Evolutionary conservation across 805 yeast genomes (phyloP).

Genomic region (Pachysolen tannophilus): DNA sequence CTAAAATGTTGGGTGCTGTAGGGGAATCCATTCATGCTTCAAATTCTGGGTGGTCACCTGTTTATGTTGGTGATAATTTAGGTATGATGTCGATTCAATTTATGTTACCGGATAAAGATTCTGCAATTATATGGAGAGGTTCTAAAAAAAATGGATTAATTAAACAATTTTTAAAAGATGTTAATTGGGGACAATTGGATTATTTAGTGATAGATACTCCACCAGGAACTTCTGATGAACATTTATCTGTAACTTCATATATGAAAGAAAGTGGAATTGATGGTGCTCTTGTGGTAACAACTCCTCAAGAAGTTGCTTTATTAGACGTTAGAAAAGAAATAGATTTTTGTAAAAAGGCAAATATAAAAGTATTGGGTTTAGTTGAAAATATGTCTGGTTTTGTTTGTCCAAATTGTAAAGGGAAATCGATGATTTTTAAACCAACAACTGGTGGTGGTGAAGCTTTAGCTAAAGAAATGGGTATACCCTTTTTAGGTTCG

Average conservation of each 20-base stretch:
- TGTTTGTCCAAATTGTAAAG: slow-evolving; percentile 92
- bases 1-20: slow-evolving; percentile 87
- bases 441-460: slow-evolving; percentile 98
- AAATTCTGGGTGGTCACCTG: slow-evolving; percentile 93
- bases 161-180: slow-evolving; percentile 89
- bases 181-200: slow-evolving; percentile 89
- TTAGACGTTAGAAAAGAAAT: slow-evolving; percentile 94
- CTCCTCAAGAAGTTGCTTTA: slow-evolving; percentile 96
- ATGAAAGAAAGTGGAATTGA: slow-evolving; percentile 87
- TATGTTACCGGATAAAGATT: slow-evolving; percentile 87
- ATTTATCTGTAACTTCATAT: slow-evolving; percentile 79
- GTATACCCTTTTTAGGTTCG: slow-evolving; percentile 75
- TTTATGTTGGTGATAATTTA: slow-evolving; percentile 87
- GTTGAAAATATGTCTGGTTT: slow-evolving; percentile 99
- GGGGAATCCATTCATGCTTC: slow-evolving; percentile 85
- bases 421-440: slow-evolving; percentile 81
- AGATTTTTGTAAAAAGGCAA: slow-evolving; percentile 89
- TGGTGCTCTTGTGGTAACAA: slow-evolving; percentile 91
- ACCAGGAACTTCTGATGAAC: slow-evolving; percentile 98
- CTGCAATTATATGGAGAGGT: slow-evolving; percentile 97
- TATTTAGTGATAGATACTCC: slow-evolving; percentile 93
- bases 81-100: slow-evolving; percentile 95
- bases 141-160: slow-evolving; percentile 91
- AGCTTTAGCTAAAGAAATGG: slow-evolving; percentile 70
- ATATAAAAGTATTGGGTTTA: slow-evolving; percentile 75